Conservation (phyloP, 768 basidiomycete species). For the Tricholoma flavovirens region DNA sequence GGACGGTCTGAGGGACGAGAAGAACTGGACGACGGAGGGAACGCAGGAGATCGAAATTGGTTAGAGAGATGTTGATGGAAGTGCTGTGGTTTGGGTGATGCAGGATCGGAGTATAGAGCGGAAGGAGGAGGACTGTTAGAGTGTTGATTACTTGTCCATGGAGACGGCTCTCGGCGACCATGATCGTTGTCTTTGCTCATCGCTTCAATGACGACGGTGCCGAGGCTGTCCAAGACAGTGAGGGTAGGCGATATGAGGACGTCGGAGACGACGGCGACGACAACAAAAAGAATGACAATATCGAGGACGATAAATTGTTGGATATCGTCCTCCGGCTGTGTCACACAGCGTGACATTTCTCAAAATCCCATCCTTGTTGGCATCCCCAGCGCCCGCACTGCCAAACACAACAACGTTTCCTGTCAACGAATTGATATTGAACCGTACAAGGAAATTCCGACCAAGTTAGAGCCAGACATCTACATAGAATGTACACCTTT, state of each 20-base stretch:
- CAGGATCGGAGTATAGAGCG: conserved; percentile 22
- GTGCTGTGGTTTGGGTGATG: conserved; percentile 16
- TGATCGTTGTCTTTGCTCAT: conserved; percentile 37
- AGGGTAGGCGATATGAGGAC: neutral
- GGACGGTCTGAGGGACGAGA: conserved; percentile 46
- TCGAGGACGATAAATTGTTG: conserved; percentile 8
- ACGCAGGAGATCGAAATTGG: conserved; percentile 23
- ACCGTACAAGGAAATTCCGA: too few relatives aligned
- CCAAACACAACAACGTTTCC: neutral
- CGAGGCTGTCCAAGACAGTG: neutral
- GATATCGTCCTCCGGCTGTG: conserved; percentile 8
- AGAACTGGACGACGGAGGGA: conserved; percentile 27
- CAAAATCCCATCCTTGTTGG: too few relatives aligned
- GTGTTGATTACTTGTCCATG: conserved; percentile 28
- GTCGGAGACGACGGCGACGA: neutral
- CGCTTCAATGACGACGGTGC: conserved; percentile 6
- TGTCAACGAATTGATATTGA: neutral
- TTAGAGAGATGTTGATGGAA: conserved; percentile 9
- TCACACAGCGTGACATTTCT: conserved; percentile 10
- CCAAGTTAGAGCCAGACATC: too few relatives aligned
- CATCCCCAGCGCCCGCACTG: neutral
- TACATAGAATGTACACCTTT: too few relatives aligned
- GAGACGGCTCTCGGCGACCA: conserved; percentile 24
- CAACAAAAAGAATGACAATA: conserved; percentile 4
- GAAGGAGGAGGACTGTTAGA: conserved; percentile 16